Evolutionary conservation across 306 rosid species (phyloP).

Genomic region (Cucumis hystrix): DNA sequence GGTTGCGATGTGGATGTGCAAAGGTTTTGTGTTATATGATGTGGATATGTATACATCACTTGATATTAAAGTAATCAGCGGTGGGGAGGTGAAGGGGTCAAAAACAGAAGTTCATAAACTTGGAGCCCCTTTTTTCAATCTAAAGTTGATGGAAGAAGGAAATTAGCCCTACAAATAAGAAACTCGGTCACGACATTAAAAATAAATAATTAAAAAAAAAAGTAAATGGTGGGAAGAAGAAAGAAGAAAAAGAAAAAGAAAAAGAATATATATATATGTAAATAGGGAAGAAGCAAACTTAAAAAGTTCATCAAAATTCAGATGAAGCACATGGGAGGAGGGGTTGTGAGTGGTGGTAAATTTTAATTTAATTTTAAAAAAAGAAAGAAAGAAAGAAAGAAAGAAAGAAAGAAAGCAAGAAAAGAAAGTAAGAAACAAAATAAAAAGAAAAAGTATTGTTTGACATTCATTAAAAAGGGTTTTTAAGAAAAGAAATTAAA

Average conservation of each 20-base stretch:
- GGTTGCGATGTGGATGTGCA: not conserved
- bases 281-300: not conserved
- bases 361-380: too few species aligned
- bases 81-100: not conserved
- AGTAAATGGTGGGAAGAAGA: conserved; percentile 2
- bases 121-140: not conserved
- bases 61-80: not conserved
- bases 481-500: not conserved
- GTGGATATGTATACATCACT: too few species aligned
- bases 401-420: not conserved
- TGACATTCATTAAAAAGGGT: conserved; percentile 3
- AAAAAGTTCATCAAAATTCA: conserved; percentile 1
- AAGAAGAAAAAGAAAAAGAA: not conserved
- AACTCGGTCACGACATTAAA: not conserved
- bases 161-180: not conserved
- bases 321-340: conserved; percentile 1
- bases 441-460: not conserved
- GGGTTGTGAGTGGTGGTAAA: not conserved
- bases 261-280: not conserved
- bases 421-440: not conserved
- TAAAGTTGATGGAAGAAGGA: not conserved
- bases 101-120: not conserved
- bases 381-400: not conserved
- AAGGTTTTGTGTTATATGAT: too few species aligned
- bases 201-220: not conserved